Conservation (phyloP, 495 filamentous ascomycete species). For the Talaromyces ruber region DNA sequence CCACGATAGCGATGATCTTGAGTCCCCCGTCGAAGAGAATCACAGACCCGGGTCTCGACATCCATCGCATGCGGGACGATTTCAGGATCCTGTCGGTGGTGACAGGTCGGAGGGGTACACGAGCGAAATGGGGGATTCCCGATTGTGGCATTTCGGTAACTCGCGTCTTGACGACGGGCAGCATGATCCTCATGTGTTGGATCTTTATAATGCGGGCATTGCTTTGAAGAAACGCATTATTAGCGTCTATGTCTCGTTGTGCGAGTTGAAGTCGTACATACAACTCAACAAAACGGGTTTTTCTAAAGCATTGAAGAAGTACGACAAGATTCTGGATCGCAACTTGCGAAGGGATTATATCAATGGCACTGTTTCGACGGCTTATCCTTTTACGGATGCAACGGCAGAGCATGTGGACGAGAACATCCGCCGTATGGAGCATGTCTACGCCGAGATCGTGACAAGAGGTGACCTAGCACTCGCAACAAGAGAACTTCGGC, state of each 20-base stretch:
- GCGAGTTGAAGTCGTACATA: slow-evolving; percentile 90
- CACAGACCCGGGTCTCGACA: slow-evolving; percentile 11
- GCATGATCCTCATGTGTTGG: slow-evolving; percentile 58
- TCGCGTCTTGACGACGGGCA: slow-evolving; percentile 51
- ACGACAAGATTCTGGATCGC: slow-evolving; percentile 89
- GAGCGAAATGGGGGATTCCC: slow-evolving; percentile 34
- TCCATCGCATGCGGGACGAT: slow-evolving; percentile 8
- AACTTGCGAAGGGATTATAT: slow-evolving; percentile 70
- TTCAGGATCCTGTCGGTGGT: slow-evolving; percentile 9
- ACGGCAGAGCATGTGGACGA: slow-evolving; percentile 64
- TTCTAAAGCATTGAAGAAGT: slow-evolving; percentile 93
- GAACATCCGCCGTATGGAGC: slow-evolving; percentile 63
- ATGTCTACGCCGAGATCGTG: slow-evolving; percentile 69
- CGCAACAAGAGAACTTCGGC: slow-evolving; percentile 75
- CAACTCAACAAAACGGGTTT: slow-evolving; percentile 97
- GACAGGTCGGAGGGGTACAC: slow-evolving; percentile 28
- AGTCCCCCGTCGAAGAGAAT: slow-evolving; percentile 10
- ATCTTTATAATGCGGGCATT: slow-evolving; percentile 71
- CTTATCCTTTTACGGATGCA: slow-evolving; percentile 64
- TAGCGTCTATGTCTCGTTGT: slow-evolving; percentile 83
- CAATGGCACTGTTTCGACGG: slow-evolving; percentile 55
- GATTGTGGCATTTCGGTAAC: slow-evolving; percentile 13
- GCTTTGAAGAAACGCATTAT: slow-evolving; percentile 86
- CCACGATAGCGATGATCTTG: slow-evolving; percentile 45
- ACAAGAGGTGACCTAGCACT: slow-evolving; percentile 66